phyloP scores from a whole-genome alignment of 805 yeast genomes.

The Candida maesae region DNA sequence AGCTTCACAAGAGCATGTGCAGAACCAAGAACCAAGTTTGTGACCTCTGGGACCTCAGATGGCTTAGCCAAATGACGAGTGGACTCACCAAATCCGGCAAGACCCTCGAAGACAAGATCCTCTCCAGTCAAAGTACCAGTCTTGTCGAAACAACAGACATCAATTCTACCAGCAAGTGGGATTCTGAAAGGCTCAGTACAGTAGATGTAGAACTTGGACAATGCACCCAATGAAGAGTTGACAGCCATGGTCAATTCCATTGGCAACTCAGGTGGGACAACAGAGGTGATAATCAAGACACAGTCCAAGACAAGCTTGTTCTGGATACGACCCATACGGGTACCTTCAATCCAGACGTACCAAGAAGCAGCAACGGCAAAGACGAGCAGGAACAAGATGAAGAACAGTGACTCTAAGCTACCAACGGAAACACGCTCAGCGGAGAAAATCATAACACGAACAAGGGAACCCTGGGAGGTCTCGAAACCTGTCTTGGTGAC shows the following conservation, averaged over 20 bases:
- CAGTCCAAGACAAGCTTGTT: conserved; percentile 93
- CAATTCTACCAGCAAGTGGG: conserved; percentile 96
- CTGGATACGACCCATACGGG: conserved; percentile 91
- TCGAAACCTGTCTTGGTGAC: conserved; percentile 97
- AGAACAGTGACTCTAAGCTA: conserved; percentile 88
- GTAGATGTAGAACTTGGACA: conserved; percentile 82
- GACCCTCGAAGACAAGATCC: conserved; percentile 92
- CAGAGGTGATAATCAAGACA: conserved; percentile 92
- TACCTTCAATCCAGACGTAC: conserved; percentile 98
- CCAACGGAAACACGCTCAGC: conserved; percentile 96
- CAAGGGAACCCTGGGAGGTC: conserved; percentile 95
- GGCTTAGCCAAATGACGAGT: conserved; percentile 50
- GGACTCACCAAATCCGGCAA: conserved; percentile 70
- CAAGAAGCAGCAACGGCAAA: conserved; percentile 95
- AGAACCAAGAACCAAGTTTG: conserved; percentile 78
- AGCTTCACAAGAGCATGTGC: conserved; percentile 94
- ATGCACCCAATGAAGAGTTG: conserved; percentile 82
- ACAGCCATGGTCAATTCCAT: conserved; percentile 99
- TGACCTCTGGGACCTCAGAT: conserved; percentile 63
- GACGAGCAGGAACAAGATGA: conserved; percentile 81
- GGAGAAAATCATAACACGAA: conserved; percentile 95
- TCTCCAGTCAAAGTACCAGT: conserved; percentile 98
- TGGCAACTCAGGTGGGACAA: conserved; percentile 98
- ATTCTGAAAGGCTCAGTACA: conserved; percentile 99
- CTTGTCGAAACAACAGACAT: conserved; percentile 97